Evolutionary conservation across 2,329 filamentous ascomycete species (phyloP).

Genomic region (Claviceps purpurea): DNA sequence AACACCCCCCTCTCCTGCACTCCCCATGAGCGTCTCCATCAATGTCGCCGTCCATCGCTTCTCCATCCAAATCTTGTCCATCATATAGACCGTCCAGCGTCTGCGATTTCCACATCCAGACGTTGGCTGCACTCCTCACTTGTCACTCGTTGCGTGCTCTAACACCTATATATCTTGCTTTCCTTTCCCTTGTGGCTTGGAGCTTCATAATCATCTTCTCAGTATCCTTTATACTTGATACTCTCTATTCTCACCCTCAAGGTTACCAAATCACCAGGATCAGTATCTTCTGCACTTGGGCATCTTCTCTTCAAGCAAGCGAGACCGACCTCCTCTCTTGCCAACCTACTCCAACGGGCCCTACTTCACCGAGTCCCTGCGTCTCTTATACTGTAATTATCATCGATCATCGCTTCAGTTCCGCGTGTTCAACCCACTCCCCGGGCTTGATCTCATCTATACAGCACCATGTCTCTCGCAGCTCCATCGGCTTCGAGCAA

Average conservation of each 20-base stretch:
- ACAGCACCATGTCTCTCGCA: conserved; percentile 30
- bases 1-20: not conserved
- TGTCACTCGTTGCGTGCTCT: not conserved
- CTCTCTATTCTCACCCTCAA: too few species aligned
- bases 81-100: not conserved
- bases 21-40: not conserved
- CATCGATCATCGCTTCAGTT: not conserved
- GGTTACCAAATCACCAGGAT: too few species aligned
- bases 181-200: not conserved
- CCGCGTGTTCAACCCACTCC: not conserved
- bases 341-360: too few species aligned
- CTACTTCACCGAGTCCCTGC: too few species aligned
- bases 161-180: conserved; percentile 4
- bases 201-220: not conserved
- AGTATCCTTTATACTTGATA: not conserved
- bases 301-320: too few species aligned
- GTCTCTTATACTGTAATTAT: not conserved
- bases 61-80: conserved; percentile 1
- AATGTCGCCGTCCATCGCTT: not conserved
- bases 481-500: conserved; percentile 29
- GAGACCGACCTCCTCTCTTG: too few species aligned
- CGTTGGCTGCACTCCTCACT: not conserved
- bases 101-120: conserved; percentile 2
- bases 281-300: too few species aligned
- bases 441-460: not conserved